A percentile compares a stretch with the other conserved stretches of the same genome.
phyloP scores from a whole-genome alignment of 306 rosid genomes.

The Luffa acutangula region DNA sequence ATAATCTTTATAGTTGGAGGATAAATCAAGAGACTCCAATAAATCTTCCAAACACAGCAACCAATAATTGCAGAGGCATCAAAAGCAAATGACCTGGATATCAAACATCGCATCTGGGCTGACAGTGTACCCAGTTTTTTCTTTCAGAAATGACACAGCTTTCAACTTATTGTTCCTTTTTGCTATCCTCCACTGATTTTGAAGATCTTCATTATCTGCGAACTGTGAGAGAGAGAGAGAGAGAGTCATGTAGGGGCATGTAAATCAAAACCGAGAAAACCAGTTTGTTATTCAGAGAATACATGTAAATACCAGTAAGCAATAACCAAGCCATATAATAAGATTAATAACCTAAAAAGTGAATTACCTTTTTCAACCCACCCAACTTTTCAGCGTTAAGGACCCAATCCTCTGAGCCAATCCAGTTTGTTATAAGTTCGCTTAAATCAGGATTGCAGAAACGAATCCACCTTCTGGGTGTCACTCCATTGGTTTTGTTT shows the following conservation, averaged over 20 bases:
- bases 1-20: neutral
- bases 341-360: slow-evolving; percentile 14
- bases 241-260: neutral
- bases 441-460: slow-evolving; percentile 88
- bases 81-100: slow-evolving; percentile 53
- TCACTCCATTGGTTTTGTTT: slow-evolving; percentile 97
- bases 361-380: slow-evolving; percentile 16
- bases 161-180: slow-evolving; percentile 75
- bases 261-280: neutral
- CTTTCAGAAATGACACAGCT: slow-evolving; percentile 62
- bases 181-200: slow-evolving; percentile 73
- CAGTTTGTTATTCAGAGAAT: neutral
- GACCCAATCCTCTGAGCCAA: slow-evolving; percentile 91
- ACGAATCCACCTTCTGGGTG: slow-evolving; percentile 96
- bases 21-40: neutral
- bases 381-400: slow-evolving; percentile 70
- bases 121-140: slow-evolving; percentile 81
- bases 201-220: slow-evolving; percentile 75
- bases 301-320: neutral
- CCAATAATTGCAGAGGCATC: neutral
- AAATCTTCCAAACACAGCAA: neutral
- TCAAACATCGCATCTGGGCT: slow-evolving; percentile 92
- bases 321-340: slow-evolving; percentile 13
- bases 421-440: slow-evolving; percentile 57
- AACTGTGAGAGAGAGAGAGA: slow-evolving; percentile 30